phyloP scores from a whole-genome alignment of 2,329 filamentous ascomycete genomes.

The Hyphodiscus sp. region DNA sequence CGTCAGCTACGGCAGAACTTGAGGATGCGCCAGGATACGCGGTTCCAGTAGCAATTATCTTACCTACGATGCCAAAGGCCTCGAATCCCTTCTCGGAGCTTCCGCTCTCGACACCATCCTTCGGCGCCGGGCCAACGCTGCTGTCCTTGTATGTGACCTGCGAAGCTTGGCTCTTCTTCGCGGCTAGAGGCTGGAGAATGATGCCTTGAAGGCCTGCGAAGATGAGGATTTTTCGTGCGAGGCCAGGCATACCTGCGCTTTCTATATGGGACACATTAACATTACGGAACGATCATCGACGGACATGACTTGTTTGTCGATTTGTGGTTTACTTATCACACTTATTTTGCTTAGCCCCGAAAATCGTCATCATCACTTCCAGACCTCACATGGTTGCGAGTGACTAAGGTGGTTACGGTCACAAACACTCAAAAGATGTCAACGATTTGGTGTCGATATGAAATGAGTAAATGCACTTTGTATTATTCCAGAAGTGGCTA shows the following conservation, averaged over 20 bases:
- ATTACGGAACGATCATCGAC: not conserved
- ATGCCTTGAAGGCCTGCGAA: conserved; percentile 31
- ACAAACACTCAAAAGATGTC: not conserved
- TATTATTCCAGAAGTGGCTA: not conserved
- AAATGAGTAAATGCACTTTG: not conserved
- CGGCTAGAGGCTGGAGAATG: conserved; percentile 28
- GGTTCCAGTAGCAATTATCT: conserved; percentile 3
- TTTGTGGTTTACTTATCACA: not conserved
- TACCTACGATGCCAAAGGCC: conserved; percentile 31
- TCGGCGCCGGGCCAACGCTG: conserved; percentile 18
- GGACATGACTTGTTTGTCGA: not conserved
- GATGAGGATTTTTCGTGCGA: conserved; percentile 30
- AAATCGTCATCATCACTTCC: not conserved
- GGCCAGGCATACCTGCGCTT: conserved; percentile 28
- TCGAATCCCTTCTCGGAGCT: conserved; percentile 25
- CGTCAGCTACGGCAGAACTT: conserved; percentile 1
- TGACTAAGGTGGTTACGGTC: not conserved
- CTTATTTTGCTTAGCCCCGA: not conserved
- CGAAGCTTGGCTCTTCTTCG: conserved; percentile 22
- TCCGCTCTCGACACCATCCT: conserved; percentile 12
- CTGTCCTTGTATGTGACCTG: conserved; percentile 29
- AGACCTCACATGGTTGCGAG: not conserved
- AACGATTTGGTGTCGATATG: not conserved
- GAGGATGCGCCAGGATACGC: no score
- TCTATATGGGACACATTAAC: conserved; percentile 15